Evolutionary conservation across 2,329 filamentous ascomycete genomes (phyloP), one percentile per base, ranked within the genome.

Genomic region (Colletotrichum sp.): DNA sequence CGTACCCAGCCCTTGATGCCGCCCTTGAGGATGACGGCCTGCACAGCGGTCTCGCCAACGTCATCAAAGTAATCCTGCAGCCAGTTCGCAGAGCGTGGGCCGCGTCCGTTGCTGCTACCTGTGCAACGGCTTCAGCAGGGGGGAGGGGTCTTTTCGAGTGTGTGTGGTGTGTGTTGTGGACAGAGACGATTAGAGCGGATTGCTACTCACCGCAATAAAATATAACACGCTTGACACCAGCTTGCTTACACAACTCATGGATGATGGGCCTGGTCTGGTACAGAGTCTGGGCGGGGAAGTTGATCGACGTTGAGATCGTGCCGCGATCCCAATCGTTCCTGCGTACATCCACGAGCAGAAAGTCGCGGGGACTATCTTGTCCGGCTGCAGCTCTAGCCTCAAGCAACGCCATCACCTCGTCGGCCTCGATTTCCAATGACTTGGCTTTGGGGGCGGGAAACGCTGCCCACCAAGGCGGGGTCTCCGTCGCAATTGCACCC

Each of bases 1-100:
- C 85, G 87, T n/a, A 89, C 88, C 90, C 90, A 92, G 7, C 88
- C 89, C 71, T 89, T 89, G 77, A 92, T 87, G 6, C 90, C 90
- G 12, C 88, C 89, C n/a, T 81, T 83, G 65, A 92, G 82, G 16
- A 90, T 86, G 67, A 88, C 79, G 36, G 88, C 87, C 77, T 87
- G 83, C 75, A 91, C 84, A 6, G 81, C 80, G 10, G 82, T 84
- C 26, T 86, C 86, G n/a, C 83, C 83, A 55, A 88, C 80, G 26
- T 89, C 85, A 60, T 87, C 79, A 70, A 91, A 85, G 79, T 90
- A 89, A 79, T 92, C 90, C 75, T 90, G 88, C 84, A 92, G 87
- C 90, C 90, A 92, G 10, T 85, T 85, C 32, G 90, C 89, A 64
- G 87, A 90, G 44, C 89, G 85, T 30, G 87, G 88, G 5, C 89